Percentiles rank a stretch among this genome's conserved stretches.
phyloP scores from a whole-genome alignment of 108 stramenopile genomes.

The Cyclotella sp. region DNA sequence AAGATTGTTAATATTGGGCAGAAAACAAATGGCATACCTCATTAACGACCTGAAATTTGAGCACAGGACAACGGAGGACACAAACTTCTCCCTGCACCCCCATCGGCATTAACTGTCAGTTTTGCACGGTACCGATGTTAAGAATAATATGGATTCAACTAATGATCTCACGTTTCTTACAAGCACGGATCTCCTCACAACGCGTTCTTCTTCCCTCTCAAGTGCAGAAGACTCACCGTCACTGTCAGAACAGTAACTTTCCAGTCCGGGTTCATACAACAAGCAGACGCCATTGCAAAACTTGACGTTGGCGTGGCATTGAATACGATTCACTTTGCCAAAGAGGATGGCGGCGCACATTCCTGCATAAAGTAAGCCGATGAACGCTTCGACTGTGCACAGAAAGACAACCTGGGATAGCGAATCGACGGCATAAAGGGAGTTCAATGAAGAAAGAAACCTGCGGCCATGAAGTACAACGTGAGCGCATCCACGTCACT shows the following conservation, averaged over 20 bases:
- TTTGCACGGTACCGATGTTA: too few species aligned
- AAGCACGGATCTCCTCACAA: too few species aligned
- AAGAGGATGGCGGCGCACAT: constrained; percentile 87
- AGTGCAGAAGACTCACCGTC: too few species aligned
- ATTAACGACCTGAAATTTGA: constrained; percentile 84
- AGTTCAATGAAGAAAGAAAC: too few species aligned
- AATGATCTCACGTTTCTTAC: too few species aligned
- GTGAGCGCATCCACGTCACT: constrained; percentile 36
- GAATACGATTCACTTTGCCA: constrained; percentile 80
- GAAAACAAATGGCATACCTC: constrained; percentile 9
- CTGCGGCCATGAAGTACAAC: not conserved
- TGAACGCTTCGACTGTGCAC: constrained; percentile 74
- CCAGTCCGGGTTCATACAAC: constrained; percentile 58
- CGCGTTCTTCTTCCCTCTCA: too few species aligned
- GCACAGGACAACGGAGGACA: constrained; percentile 60
- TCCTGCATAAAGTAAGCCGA: constrained; percentile 81
- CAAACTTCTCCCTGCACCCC: too few species aligned
- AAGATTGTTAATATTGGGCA: not conserved
- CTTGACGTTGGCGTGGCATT: constrained; percentile 69
- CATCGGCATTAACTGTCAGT: too few species aligned
- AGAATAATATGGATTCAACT: too few species aligned
- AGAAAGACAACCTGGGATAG: constrained; percentile 53
- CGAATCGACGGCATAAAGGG: too few species aligned
- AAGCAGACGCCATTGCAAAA: constrained; percentile 79
- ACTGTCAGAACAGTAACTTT: constrained; percentile 12